Base-by-base conservation (phyloP, 2,329 filamentous ascomycete genomes). In the Cordyceps tenuipes region DNA sequence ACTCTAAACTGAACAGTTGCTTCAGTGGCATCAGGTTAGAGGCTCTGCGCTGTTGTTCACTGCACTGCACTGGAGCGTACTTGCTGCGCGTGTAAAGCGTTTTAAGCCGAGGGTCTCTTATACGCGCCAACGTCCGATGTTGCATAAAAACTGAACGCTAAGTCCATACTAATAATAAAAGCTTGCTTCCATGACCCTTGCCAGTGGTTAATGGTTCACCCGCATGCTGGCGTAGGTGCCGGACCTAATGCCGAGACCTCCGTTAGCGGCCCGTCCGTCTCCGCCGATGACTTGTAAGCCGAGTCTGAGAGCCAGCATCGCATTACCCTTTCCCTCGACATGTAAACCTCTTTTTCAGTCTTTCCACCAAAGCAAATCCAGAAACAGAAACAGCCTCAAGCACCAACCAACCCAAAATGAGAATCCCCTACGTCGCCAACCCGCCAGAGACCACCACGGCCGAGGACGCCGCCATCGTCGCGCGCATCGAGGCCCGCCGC, bases 401-500 rank as follows among this genome's bases (percentile, higher is more conserved):
- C 4, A 17, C 21, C 0, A 26, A 6, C 19, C 9, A 13, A 17
- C 13, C 63, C 62, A 67, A 63, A 55, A 90, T 89, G 87, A 85
- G 85, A 70, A 76, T 89, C 66, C 84, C 86, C 46, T 89, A 90
- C 78, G 77, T 81, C 61, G 67, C 79, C 66, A 75, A 81, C 72
- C 80, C 79, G 44, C 81, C 76, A 3, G 72, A 75, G 13, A 72
- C 77, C 10, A 65, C 74, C 17, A 71, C 72, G 26, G 64, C 73
- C 2, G 76, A 80, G 49, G 79, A 85, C 6, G 74, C 75, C 1
- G 81, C 77, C 39, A 84, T 90, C 68, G 81, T 88, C 64, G 66
- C 76, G 54, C 86, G 86, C 66, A 84, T 91, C 67, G 75, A 77
- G 10, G 84, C 81, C 39, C 86, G 89, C 17, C 85, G 88, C 26